Base-by-base conservation (phyloP, 768 basidiomycete genomes). In the Trametes meyenii region DNA sequence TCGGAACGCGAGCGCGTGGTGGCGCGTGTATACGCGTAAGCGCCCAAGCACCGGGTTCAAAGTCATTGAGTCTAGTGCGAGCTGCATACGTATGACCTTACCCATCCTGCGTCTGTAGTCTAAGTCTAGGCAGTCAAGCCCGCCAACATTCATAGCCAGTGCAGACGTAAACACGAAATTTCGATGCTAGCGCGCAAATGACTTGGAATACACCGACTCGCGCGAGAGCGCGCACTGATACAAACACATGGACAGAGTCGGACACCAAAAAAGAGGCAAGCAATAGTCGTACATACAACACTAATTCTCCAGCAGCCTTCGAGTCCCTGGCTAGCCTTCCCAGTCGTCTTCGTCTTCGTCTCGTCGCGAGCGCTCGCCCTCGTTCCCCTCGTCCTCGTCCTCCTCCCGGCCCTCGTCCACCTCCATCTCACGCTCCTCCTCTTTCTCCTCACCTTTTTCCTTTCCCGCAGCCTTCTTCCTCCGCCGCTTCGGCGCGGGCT, bases 401-500 rank as follows among this genome's bases (percentile, higher is more conserved):
- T 76, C 76, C 63, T 74, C 72, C 1, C 70, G 72, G 11, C 67
- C 67, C 10, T 76, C 75, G 72, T 29, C 70, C 13, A 70, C 72
- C 69, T 78, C 75, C 46, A 66, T 72, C 67, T 79, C 73, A 45
- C 73, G 69, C 58, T 78, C 78, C 60, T 75, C 74, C 42, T 75
- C 70, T 24, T 73, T 77, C 46, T 70, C 75, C 2, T 69, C 75
- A 61, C 61, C 65, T 39, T 65, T 62, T 58, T 68, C 66, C 40
- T 55, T 57, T 51, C 50, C 61, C 5, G 50, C 57, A 54, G 70
- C 76, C 68, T 66, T 71, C 69, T 58, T 75, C 62, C 60, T 62
- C 66, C 80, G 85, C 58, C 82, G 76, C 53, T 81, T 79, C 11
- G 78, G 77, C 38, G 78, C 75, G 5, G 79, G 69, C 42, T 58